Evolutionary conservation across 257 asterid genomes (phyloP).

Genomic region (Ligustrum vulgare): DNA sequence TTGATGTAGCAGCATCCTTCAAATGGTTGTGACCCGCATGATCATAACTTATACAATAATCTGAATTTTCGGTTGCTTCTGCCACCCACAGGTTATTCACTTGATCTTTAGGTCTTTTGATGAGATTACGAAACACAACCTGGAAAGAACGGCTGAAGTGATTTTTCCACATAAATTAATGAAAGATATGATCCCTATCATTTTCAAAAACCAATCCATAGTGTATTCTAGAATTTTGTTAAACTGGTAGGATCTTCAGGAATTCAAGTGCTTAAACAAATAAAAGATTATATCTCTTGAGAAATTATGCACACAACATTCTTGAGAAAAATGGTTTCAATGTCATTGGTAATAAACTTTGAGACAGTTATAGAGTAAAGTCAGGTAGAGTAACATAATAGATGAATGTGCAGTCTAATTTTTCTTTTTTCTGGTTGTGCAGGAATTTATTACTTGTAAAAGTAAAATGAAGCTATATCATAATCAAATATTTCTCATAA

Average conservation of each 20-base stretch:
- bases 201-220: not conserved
- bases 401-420: not conserved
- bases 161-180: not conserved
- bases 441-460: not conserved
- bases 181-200: not conserved
- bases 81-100: constrained; percentile 85
- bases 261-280: not conserved
- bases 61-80: constrained; percentile 87
- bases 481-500: not conserved
- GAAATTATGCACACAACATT: not conserved
- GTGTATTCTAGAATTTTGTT: not conserved
- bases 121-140: constrained; percentile 90
- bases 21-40: constrained; percentile 48
- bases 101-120: constrained; percentile 69
- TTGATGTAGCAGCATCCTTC: constrained; percentile 56
- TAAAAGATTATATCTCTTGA: not conserved
- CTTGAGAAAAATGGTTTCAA: not conserved
- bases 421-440: not conserved
- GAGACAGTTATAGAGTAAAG: not conserved
- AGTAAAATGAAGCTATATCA: not conserved
- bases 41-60: constrained; percentile 61
- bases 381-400: not conserved
- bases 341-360: not conserved
- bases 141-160: constrained; percentile 28
- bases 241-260: not conserved